A percentile compares a stretch with the other conserved stretches of the same genome.
phyloP scores from a whole-genome alignment of 176 grass and related monocot genomes.

The Thinopyrum elongatum region DNA sequence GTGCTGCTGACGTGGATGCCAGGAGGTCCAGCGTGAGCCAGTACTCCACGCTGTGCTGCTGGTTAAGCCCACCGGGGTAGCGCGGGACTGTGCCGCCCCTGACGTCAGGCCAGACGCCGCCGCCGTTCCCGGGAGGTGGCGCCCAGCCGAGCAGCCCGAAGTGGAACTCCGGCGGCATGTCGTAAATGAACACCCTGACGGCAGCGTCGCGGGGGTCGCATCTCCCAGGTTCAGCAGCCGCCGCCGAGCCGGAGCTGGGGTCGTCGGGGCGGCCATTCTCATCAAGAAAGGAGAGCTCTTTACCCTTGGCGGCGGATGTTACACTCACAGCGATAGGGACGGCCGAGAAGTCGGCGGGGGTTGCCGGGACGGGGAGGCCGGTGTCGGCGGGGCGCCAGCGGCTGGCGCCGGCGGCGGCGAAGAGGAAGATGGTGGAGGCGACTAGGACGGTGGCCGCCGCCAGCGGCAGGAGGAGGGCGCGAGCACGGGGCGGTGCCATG shows the following conservation, averaged over 20 bases:
- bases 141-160: constrained; percentile 82
- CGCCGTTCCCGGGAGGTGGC: constrained; percentile 6
- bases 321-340: neutral
- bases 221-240: neutral
- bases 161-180: constrained; percentile 84
- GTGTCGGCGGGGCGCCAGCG: constrained; percentile 49
- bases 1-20: constrained; percentile 23
- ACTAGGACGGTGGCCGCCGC: constrained; percentile 46
- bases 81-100: constrained; percentile 26
- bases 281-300: constrained; percentile 41
- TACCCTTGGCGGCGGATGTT: neutral
- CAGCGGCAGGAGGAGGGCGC: constrained; percentile 40
- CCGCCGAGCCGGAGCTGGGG: neutral
- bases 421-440: constrained; percentile 63
- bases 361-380: constrained; percentile 34
- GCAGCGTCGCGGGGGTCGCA: constrained; percentile 47
- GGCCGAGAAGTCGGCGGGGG: neutral
- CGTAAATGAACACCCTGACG: constrained; percentile 86
- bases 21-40: constrained; percentile 92
- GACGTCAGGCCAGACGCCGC: constrained; percentile 68
- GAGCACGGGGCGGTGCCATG: constrained; percentile 38
- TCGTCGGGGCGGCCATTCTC: constrained; percentile 42
- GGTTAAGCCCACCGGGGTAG: constrained; percentile 89
- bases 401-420: constrained; percentile 29
- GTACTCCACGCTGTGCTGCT: constrained; percentile 94